These are phyloP conservation scores for Orbilia javanica DNA, from an alignment of 2,329 filamentous ascomycete genomes.

Conservation along the genomic window DNA sequence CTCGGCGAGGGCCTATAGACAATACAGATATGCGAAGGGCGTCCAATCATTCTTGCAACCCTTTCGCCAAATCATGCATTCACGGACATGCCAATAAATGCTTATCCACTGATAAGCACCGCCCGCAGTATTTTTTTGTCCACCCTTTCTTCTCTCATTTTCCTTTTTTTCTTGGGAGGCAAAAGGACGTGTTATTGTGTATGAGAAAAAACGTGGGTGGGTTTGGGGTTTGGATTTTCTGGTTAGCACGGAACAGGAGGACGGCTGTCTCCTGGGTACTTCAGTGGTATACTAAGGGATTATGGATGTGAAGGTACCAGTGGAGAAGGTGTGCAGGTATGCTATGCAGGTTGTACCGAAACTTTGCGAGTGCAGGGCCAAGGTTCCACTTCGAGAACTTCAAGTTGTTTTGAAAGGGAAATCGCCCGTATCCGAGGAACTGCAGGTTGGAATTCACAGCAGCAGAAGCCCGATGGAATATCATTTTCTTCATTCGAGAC, in stretches of 20 bases:
- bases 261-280: constrained; percentile 41
- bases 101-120: constrained; percentile 57
- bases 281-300: neutral
- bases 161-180: constrained; percentile 26
- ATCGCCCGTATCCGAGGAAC: constrained; percentile 55
- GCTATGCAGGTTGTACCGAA: constrained; percentile 25
- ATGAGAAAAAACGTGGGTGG: constrained; percentile 42
- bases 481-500: constrained; percentile 16
- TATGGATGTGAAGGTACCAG: neutral
- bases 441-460: constrained; percentile 14
- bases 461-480: constrained; percentile 30
- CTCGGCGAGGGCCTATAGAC: neutral
- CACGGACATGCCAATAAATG: constrained; percentile 38
- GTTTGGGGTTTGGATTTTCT: constrained; percentile 5
- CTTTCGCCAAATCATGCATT: constrained; percentile 40
- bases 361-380: constrained; percentile 2
- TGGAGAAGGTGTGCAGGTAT: constrained; percentile 9
- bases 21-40: constrained; percentile 9
- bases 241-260: constrained; percentile 50
- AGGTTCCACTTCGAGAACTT: constrained; percentile 9
- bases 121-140: constrained; percentile 4
- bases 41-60: constrained; percentile 40
- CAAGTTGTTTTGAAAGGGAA: constrained; percentile 12
- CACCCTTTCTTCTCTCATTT: constrained; percentile 8
- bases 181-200: neutral